A percentile compares a stretch with the other conserved stretches of the same genome.
These are phyloP conservation scores for Chalciporus piperatus DNA, from an alignment of 768 basidiomycete genomes.

Conservation along the genomic window DNA sequence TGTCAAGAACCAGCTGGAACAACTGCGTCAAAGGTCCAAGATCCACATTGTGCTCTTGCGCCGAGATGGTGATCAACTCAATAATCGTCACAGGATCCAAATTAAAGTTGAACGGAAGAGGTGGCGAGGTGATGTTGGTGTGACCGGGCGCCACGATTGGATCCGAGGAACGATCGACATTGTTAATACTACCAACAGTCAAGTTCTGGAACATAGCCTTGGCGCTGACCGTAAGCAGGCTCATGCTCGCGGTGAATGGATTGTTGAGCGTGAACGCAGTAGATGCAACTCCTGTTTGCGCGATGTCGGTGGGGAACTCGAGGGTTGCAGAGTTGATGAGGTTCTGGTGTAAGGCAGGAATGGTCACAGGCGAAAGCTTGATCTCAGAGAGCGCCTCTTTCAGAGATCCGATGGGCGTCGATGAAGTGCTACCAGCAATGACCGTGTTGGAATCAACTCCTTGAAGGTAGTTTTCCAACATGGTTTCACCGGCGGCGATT, in stretches of 20 bases:
- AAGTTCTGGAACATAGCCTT: conserved; percentile 54
- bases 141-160: conserved; percentile 64
- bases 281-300: conserved; percentile 56
- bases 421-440: conserved; percentile 52
- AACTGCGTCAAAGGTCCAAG: conserved; percentile 57
- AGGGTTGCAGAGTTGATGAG: conserved; percentile 56
- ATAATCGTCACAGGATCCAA: conserved; percentile 62
- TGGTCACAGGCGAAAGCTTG: conserved; percentile 55
- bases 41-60: conserved; percentile 52
- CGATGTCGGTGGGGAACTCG: conserved; percentile 61
- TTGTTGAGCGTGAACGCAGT: conserved; percentile 58
- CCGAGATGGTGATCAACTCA: conserved; percentile 46
- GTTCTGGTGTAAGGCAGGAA: conserved; percentile 62
- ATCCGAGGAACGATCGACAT: conserved; percentile 49
- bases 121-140: conserved; percentile 51
- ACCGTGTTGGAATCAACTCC: conserved; percentile 53
- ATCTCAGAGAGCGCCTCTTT: conserved; percentile 60
- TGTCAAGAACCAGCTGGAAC: conserved; percentile 51
- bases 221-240: conserved; percentile 52
- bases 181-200: conserved; percentile 56
- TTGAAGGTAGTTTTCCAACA: conserved; percentile 71
- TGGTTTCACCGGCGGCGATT: conserved; percentile 46
- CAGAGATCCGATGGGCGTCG: conserved; percentile 61
- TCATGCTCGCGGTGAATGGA: conserved; percentile 72
- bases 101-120: conserved; percentile 62